Evolutionary conservation across 805 yeast genomes (phyloP), one percentile per base, ranked within the genome.

Genomic region (Yamadazyma tumulicola): DNA sequence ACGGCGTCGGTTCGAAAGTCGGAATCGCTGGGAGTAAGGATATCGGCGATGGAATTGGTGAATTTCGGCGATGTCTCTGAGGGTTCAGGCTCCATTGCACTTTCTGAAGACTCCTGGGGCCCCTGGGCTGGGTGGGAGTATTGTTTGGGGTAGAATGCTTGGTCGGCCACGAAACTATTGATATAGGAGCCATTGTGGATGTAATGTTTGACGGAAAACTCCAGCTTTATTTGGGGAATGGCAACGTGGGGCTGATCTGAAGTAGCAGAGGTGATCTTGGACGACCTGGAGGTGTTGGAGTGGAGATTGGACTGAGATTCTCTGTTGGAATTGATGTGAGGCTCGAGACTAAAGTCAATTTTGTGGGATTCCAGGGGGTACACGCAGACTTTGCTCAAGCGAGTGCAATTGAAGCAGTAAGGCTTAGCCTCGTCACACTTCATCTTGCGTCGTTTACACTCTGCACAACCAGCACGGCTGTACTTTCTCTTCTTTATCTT

Each of bases 381-480:
- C 4, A 45, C 48, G 37, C 71, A 65, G 6, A 32, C 17, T 37
- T 63, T 64, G 26, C 49, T 52, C 23, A 64, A 50, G 16, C 66
- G 45, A 19, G 62, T 36, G 41, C 72, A 65, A 41, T 65, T 61
- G 41, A 38, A 29, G 42, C 72, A 66, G 27, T 35, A 46, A 4
- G 71, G 71, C 36, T 54, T 51, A 4, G 46, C 47, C 42, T 66
- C 72, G 43, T 66, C 72, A 40, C 72, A 66, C 42, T 66, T 66
- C 55, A 64, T 65, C 42, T 65, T 65, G 26, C 72, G 52, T 26
- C 72, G 48, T 38, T 64, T 65, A 49, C 72, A 66, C 46, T 66
- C 71, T n/a, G 45, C 48, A 45, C 72, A 66, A 10, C 72, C 72
- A 5, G 53, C 59, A 12, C 71, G 48, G 29, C 62, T 54, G 43